phyloP scores from a whole-genome alignment of 1,139 yeast species.

The Saccharomyces pastorianus region DNA sequence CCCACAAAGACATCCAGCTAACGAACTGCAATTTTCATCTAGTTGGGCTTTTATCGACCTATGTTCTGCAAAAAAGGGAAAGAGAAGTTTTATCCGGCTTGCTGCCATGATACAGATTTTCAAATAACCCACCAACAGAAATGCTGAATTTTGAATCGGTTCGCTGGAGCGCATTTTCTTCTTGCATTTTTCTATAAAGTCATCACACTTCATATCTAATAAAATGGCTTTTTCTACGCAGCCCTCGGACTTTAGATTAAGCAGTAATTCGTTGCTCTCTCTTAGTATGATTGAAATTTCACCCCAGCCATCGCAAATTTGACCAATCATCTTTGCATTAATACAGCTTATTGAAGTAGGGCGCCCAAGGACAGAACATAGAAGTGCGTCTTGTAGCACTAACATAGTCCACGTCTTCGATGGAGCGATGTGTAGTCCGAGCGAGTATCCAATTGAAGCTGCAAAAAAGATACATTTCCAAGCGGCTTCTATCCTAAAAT shows the following conservation, averaged over 20 bases:
- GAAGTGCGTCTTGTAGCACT: conserved; percentile 9
- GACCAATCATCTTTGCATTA: background rate
- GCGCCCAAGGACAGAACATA: conserved; percentile 10
- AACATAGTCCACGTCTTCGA: conserved; percentile 10
- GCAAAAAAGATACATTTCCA: conserved; percentile 10
- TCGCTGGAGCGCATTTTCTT: background rate
- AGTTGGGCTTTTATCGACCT: conserved; percentile 5
- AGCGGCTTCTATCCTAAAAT: conserved; percentile 9
- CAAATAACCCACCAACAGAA: conserved; percentile 3
- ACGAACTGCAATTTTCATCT: conserved; percentile 8
- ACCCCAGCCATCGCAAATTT: background rate
- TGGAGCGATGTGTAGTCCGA: background rate
- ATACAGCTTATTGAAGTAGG: conserved; percentile 8
- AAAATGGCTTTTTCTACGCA: background rate
- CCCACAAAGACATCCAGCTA: conserved; percentile 4
- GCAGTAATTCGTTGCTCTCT: background rate
- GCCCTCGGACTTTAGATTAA: background rate
- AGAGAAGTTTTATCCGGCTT: conserved; percentile 6
- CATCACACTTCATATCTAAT: background rate
- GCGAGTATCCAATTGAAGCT: conserved; percentile 5
- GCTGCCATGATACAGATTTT: conserved; percentile 8
- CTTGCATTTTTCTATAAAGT: background rate
- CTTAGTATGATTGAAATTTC: background rate
- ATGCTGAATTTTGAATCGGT: background rate
- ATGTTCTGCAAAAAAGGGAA: conserved; percentile 7